A percentile compares a stretch with the other conserved stretches of the same genome.
These are phyloP conservation scores for Debaryomyces coudertii DNA, from an alignment of 1,139 yeast genomes.

Conservation along the genomic window DNA sequence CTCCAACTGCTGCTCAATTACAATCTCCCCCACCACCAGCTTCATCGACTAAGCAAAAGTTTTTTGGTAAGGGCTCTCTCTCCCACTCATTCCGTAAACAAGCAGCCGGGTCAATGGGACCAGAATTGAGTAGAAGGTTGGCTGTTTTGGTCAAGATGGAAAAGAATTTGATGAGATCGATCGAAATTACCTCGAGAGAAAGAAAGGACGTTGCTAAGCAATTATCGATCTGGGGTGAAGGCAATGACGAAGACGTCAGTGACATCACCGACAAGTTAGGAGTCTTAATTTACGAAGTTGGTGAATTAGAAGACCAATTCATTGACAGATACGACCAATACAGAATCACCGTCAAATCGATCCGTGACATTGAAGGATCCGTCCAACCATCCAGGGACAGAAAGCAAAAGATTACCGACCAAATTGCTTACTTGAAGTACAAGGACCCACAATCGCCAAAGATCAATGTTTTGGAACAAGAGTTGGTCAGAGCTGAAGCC, in stretches of 20 bases:
- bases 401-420: conserved; percentile 82
- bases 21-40: conserved; percentile 83
- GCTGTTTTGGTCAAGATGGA: conserved; percentile 81
- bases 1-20: conserved; percentile 81
- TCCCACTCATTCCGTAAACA: conserved; percentile 67
- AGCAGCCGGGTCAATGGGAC: conserved; percentile 77
- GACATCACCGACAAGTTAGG: conserved; percentile 88
- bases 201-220: conserved; percentile 84
- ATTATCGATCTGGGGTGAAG: conserved; percentile 83
- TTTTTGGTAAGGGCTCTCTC: conserved; percentile 74
- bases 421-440: conserved; percentile 80
- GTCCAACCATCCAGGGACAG: conserved; percentile 89
- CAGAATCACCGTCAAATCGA: conserved; percentile 77
- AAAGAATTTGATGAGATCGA: conserved; percentile 77
- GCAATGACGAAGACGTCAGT: conserved; percentile 80
- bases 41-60: conserved; percentile 66
- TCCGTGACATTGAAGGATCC: conserved; percentile 83
- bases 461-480: conserved; percentile 81
- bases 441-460: conserved; percentile 85
- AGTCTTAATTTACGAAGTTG: conserved; percentile 77
- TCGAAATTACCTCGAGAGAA: conserved; percentile 77
- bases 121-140: conserved; percentile 76
- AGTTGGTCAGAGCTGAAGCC: conserved; percentile 87
- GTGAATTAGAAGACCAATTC: conserved; percentile 86
- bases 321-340: conserved; percentile 86